These are phyloP conservation scores for Sclerotinia minor DNA, from an alignment of 2,329 filamentous ascomycete genomes.

Conservation along the genomic window DNA sequence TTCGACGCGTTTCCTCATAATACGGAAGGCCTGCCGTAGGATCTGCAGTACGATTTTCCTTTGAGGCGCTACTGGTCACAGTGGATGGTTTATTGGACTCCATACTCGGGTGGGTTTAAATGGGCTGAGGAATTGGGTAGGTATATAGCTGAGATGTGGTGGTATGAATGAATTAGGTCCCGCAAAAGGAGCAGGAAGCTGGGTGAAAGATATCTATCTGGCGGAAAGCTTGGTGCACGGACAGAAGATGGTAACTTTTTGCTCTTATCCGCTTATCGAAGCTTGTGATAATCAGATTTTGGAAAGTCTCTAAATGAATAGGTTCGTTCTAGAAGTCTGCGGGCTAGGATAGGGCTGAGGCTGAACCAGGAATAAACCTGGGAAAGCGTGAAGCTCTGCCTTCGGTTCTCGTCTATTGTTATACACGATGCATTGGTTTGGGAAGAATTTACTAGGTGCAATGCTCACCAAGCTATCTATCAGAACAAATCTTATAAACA, in stretches of 20 bases:
- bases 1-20: slow-evolving; percentile 70
- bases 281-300: not conserved
- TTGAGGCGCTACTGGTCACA: not conserved
- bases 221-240: slow-evolving; percentile 12
- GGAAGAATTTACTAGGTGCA: not conserved
- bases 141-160: not conserved
- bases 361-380: not conserved
- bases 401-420: not conserved
- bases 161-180: not conserved
- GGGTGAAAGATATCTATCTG: not conserved
- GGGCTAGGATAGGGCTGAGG: slow-evolving; percentile 11
- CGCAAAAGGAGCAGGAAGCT: slow-evolving; percentile 10
- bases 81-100: not conserved
- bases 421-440: not conserved
- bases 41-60: slow-evolving; percentile 50
- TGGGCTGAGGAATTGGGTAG: not conserved
- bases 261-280: slow-evolving; percentile 24
- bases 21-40: slow-evolving; percentile 57
- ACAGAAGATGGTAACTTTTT: not conserved
- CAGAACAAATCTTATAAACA: not conserved
- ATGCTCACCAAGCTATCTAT: not conserved
- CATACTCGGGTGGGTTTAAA: not conserved
- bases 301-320: not conserved
- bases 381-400: not conserved
- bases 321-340: not conserved